Base-by-base conservation (phyloP, 1,284 basidiomycete species). In the Puccinia brachypodii region DNA sequence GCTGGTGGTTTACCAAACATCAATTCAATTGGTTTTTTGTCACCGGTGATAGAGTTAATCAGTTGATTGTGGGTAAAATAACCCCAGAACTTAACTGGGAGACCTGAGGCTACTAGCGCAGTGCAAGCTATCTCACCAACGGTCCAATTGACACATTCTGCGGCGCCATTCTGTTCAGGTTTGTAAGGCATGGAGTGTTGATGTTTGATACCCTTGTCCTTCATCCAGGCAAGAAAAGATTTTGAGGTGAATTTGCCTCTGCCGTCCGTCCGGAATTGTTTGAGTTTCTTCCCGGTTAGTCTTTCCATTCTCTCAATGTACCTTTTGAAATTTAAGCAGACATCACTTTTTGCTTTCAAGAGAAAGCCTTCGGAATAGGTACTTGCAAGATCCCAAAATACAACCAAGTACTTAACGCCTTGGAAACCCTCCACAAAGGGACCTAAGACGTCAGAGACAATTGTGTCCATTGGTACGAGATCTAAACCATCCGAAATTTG, bases 91-190 rank as follows among this genome's bases (percentile, higher is more conserved):
- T 47, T 53, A 28, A 40, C 22, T 1, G 68, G 68, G 11, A 80
- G 69, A 1, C 42, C 36, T 0, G 31, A 72, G 0, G 47, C 68
- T 3, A 56, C 19, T n/a, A 80, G 33, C 9, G 69, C 42, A 8
- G 71, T 69, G 9, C 82, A 64, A 8, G 58, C 80, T 1, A 71
- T 80, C 11, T 79, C 74, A 3, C 69, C 22, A 28, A 83, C 53
- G 0, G 69, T 79, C 0, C 69, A 31, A 38, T 72, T 77, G 1
- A 58, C 31, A 1, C 68, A 68, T 31, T 83, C 75, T 13, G 75
- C 40, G 7, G 81, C n/a, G 2, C 82, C 79, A 40, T 83, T 83
- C 50, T 83, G 83, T 25, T 79, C 38, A 42, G 76, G 82, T 28
- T 50, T 42, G 33, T 81, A 83, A 0, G 82, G 74, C 11, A 75